Percentiles rank a stretch among this genome's conserved stretches.
Conservation (phyloP, 2,329 filamentous ascomycete species). For the Colletotrichum sp. region DNA sequence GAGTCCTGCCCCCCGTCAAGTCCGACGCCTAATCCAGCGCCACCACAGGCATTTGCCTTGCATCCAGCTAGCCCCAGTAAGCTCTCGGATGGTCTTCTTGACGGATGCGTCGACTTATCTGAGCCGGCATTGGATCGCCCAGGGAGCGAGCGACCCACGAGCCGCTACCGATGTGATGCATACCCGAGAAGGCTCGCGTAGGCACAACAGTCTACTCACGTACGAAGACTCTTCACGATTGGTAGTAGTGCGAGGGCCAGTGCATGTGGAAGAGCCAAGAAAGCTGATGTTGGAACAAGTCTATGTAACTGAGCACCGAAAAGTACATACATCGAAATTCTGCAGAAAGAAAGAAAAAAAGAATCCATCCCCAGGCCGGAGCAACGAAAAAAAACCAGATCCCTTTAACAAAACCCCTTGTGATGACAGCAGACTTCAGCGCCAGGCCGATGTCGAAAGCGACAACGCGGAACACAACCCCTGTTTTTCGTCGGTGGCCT, state of each 20-base stretch:
- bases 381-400: background rate
- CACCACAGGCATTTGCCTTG: too few relatives aligned
- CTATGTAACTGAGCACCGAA: background rate
- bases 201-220: background rate
- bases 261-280: background rate
- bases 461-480: background rate
- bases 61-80: fast-evolving
- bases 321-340: background rate
- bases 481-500: background rate
- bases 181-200: background rate
- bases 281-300: background rate
- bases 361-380: background rate
- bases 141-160: background rate
- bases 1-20: too few relatives aligned
- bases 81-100: too few relatives aligned
- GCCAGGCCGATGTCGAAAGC: background rate
- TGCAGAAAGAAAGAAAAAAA: background rate
- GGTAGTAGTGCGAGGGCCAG: background rate
- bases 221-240: background rate
- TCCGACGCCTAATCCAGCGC: too few relatives aligned
- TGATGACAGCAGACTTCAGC: background rate
- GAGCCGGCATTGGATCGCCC: too few relatives aligned
- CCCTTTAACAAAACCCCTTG: background rate
- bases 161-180: background rate
- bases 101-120: too few relatives aligned